phyloP scores from a whole-genome alignment of 495 filamentous ascomycete species.

The Annulohypoxylon maeteangense region DNA sequence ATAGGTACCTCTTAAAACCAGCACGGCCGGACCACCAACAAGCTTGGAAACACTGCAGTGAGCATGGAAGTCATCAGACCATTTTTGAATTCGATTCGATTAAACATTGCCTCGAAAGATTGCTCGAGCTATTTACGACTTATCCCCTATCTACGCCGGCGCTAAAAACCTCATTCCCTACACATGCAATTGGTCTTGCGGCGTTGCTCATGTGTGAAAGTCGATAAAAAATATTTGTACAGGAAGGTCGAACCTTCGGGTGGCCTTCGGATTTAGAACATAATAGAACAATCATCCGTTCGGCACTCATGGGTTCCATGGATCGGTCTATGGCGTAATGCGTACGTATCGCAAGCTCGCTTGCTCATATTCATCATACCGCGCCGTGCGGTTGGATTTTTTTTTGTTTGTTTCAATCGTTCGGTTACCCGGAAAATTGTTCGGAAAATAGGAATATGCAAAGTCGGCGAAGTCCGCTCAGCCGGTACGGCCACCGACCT shows the following conservation, averaged over 20 bases:
- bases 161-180: conserved; percentile 38
- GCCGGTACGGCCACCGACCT: conserved; percentile 36
- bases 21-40: conserved; percentile 3
- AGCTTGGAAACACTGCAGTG: conserved; percentile 8
- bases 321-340: conserved; percentile 6
- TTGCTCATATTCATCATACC: conserved; percentile 23
- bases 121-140: conserved; percentile 42
- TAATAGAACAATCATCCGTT: conserved; percentile 23
- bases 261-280: conserved; percentile 12
- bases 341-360: conserved; percentile 23
- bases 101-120: conserved; percentile 44
- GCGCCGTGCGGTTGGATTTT: neutral
- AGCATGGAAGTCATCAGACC: conserved; percentile 5
- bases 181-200: conserved; percentile 37
- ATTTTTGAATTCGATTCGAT: conserved; percentile 32
- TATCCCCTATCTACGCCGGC: conserved; percentile 43
- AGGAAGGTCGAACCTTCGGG: conserved; percentile 19
- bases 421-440: neutral
- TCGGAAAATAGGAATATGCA: conserved; percentile 5
- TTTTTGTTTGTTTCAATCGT: neutral
- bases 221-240: conserved; percentile 38
- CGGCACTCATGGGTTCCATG: conserved; percentile 12
- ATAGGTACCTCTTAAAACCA: neutral
- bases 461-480: conserved; percentile 5
- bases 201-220: conserved; percentile 39